phyloP scores from a whole-genome alignment of 1,139 yeast genomes.

The Groenewaldozyma sp. region DNA sequence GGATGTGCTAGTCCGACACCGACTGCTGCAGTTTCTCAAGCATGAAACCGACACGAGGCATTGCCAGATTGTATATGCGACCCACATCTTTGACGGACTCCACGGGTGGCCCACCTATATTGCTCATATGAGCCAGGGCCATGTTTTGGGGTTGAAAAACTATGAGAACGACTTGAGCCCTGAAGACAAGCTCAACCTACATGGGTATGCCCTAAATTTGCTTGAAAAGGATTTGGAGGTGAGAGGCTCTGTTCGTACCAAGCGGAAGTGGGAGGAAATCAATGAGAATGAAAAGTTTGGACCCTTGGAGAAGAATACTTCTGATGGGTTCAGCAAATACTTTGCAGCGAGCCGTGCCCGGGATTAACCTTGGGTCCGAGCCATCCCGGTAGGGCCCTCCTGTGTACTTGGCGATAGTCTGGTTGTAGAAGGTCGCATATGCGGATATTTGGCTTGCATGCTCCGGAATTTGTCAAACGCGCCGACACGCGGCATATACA shows the following conservation, averaged over 20 bases:
- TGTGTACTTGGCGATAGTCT: too few relatives aligned
- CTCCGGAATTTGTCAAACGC: too few relatives aligned
- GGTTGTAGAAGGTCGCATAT: too few relatives aligned
- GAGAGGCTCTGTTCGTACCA: slow-evolving; percentile 35
- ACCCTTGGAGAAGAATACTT: slow-evolving; percentile 20
- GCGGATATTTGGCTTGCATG: too few relatives aligned
- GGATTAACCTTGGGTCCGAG: slow-evolving; percentile 7
- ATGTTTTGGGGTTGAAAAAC: slow-evolving; percentile 24
- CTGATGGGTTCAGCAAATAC: slow-evolving; percentile 23
- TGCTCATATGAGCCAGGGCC: slow-evolving; percentile 71
- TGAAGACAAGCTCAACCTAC: neutral
- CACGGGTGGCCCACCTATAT: slow-evolving; percentile 82
- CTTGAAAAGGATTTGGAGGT: slow-evolving; percentile 33
- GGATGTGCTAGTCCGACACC: slow-evolving; percentile 81
- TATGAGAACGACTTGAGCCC: slow-evolving; percentile 8
- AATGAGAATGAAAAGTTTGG: slow-evolving; percentile 17
- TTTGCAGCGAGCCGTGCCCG: slow-evolving; percentile 26
- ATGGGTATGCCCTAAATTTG: slow-evolving; percentile 30
- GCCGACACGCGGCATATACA: too few relatives aligned
- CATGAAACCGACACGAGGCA: slow-evolving; percentile 57
- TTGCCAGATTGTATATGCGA: slow-evolving; percentile 69
- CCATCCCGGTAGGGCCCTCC: too few relatives aligned
- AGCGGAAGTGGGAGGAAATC: slow-evolving; percentile 22
- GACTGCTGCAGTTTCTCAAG: slow-evolving; percentile 59
- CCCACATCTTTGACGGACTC: slow-evolving; percentile 93